Percentiles rank a stretch among this genome's conserved stretches.
These are phyloP conservation scores for Pythium phragmiticola DNA, from an alignment of 352 stramenopile species.

Conservation along the genomic window DNA sequence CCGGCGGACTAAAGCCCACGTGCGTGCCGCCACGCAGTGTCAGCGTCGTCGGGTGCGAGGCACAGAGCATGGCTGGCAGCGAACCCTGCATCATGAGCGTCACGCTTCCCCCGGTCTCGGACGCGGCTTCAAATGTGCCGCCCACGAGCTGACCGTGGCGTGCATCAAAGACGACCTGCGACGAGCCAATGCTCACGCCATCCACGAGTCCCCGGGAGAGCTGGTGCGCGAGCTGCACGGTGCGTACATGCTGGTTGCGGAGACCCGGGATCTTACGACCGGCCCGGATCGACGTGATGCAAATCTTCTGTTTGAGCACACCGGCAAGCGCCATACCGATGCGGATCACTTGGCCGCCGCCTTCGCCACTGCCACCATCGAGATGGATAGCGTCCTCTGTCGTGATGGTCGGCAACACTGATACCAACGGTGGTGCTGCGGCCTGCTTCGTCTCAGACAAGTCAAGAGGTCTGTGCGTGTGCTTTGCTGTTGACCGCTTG, in stretches of 20 bases:
- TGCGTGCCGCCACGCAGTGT: constrained; percentile 55
- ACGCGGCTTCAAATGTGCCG: constrained; percentile 33
- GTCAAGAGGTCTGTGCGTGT: not conserved
- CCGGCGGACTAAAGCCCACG: constrained; percentile 55
- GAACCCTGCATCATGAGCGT: constrained; percentile 69
- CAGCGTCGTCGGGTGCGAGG: constrained; percentile 28
- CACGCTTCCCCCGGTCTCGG: constrained; percentile 52
- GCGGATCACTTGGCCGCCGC: constrained; percentile 88
- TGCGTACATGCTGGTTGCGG: constrained; percentile 80
- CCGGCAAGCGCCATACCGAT: constrained; percentile 71
- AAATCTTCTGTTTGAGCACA: constrained; percentile 57
- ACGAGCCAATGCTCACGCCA: constrained; percentile 50
- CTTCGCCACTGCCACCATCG: constrained; percentile 71
- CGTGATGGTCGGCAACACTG: not conserved
- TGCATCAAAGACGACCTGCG: constrained; percentile 40
- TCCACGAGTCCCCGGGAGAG: constrained; percentile 36
- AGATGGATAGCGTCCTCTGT: constrained; percentile 32
- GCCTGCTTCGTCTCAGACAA: not conserved
- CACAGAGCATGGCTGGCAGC: constrained; percentile 48
- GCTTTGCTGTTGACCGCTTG: not conserved
- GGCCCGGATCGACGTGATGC: constrained; percentile 77
- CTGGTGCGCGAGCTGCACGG: constrained; percentile 52
- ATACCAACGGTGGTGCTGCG: not conserved
- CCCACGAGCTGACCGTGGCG: constrained; percentile 11
- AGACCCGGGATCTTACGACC: constrained; percentile 73